A percentile compares a stretch with the other conserved stretches of the same genome.
These are phyloP conservation scores for Emergomyces orientalis DNA, from an alignment of 2,329 filamentous ascomycete species.

Conservation along the genomic window DNA sequence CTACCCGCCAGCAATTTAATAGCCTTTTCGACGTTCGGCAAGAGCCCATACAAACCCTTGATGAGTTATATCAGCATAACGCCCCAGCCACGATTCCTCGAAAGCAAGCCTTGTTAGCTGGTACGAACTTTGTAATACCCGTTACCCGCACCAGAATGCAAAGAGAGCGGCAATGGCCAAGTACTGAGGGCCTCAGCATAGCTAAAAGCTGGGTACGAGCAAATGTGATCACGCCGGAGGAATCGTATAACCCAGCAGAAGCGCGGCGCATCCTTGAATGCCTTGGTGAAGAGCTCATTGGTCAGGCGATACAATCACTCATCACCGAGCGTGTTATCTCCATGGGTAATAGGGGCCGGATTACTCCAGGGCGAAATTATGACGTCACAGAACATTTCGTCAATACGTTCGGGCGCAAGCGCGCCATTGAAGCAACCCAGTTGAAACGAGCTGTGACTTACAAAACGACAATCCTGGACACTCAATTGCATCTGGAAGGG, in stretches of 20 bases:
- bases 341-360: conserved; percentile 31
- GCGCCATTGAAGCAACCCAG: conserved; percentile 32
- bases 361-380: conserved; percentile 36
- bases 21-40: conserved; percentile 34
- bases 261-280: conserved; percentile 27
- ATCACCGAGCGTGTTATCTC: conserved; percentile 34
- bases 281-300: conserved; percentile 29
- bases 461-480: conserved; percentile 37
- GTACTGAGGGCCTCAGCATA: conserved; percentile 25
- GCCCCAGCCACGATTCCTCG: conserved; percentile 25
- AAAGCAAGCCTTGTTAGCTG: conserved; percentile 28
- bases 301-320: conserved; percentile 34
- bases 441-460: conserved; percentile 34
- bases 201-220: conserved; percentile 43
- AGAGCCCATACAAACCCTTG: conserved; percentile 23
- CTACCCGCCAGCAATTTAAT: conserved; percentile 35
- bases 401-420: conserved; percentile 30
- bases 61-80: conserved; percentile 30
- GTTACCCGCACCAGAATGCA: conserved; percentile 12
- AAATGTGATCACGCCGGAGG: conserved; percentile 37
- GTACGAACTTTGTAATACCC: conserved; percentile 29
- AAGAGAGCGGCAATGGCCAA: conserved; percentile 6
- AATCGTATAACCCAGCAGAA: conserved; percentile 31
- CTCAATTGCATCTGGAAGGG: conserved; percentile 25
- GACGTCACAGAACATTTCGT: conserved; percentile 37